Evolutionary conservation across 2,329 filamentous ascomycete genomes (phyloP), one percentile per base, ranked within the genome.

Genomic region (Penicillium occitanis): DNA sequence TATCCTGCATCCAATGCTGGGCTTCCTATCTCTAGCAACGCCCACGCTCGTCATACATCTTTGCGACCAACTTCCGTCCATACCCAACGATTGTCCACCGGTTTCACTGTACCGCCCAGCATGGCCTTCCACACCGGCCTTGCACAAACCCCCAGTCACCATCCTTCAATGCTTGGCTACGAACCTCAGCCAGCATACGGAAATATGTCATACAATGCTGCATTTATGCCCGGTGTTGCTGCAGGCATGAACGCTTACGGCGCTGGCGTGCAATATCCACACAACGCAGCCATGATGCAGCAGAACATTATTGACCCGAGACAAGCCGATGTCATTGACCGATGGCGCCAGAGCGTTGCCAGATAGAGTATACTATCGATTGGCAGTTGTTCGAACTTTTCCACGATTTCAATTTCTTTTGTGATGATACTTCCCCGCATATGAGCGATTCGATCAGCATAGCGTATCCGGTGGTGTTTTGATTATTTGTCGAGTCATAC

Each of bases 301-400:
- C 73, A 75, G 66, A 74, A 73, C 33, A 71, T 73, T n/a, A 77
- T 84, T 72, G 80, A 85, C 72, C 76, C 80, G 4, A 78, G 78
- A 63, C 84, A 86, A 71, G 78, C 84, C 63, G 85, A 84, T 66
- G 78, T 84, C 66, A 87, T 88, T 75, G 85, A 88, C 77, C 83
- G 82, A 40, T 88, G 86, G 86, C 82, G 86, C 71, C 80, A 84
- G 69, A 79, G 78, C 65, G 75, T 80, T 63, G 65, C 64, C 35
- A 61, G 66, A 66, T 69, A 67, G 53, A 10, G 5, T 25, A 14
- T 28, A 30, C 7, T 53, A 33, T 40, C 33, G 53, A 33, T 50
- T 25, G 48, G 35, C 8, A 19, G 51, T 1, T 33, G 35, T 33
- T 57, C 65, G 5, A 55, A 62, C 63, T 55, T 30, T 25, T 63